Conservation (phyloP, 2,329 filamentous ascomycete species). For the Fusarium humuli region DNA sequence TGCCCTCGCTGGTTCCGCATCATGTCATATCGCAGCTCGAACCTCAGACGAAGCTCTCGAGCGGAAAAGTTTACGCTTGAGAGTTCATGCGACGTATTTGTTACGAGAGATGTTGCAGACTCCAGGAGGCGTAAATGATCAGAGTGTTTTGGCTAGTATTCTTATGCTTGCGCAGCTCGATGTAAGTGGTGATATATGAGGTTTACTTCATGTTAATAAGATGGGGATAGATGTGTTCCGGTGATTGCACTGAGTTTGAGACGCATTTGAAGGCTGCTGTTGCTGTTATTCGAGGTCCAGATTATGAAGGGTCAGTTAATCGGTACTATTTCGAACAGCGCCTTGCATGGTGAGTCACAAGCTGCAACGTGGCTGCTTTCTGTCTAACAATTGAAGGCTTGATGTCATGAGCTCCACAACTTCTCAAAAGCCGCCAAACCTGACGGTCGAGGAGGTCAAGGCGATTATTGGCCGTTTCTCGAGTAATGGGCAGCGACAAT, state of each 20-base stretch:
- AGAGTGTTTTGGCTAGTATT: constrained; percentile 9
- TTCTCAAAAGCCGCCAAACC: not conserved
- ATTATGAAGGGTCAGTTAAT: not conserved
- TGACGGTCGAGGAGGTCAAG: not conserved
- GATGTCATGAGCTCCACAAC: constrained; percentile 21
- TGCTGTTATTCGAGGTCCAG: not conserved
- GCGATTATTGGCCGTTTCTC: not conserved
- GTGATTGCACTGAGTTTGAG: constrained; percentile 16
- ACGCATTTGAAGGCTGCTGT: constrained; percentile 14
- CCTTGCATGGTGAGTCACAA: not conserved
- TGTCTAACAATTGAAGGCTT: not conserved
- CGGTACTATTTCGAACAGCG: constrained; percentile 21
- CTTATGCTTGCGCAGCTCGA: constrained; percentile 25
- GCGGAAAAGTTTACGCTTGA: constrained; percentile 12
- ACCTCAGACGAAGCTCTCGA: not conserved
- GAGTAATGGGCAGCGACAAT: not conserved
- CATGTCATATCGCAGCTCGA: constrained; percentile 19
- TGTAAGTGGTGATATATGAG: not conserved
- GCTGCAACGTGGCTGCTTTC: fast-evolving
- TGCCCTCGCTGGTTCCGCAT: constrained; percentile 15
- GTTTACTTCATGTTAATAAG: not conserved
- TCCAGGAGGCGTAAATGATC: not conserved
- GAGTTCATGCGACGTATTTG: constrained; percentile 4
- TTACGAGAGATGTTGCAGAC: constrained; percentile 2
- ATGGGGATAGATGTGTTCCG: constrained; percentile 15